Percentiles rank a stretch among this genome's conserved stretches.
Evolutionary conservation across 495 filamentous ascomycete species (phyloP).

Genomic region (Penicillium canescens): DNA sequence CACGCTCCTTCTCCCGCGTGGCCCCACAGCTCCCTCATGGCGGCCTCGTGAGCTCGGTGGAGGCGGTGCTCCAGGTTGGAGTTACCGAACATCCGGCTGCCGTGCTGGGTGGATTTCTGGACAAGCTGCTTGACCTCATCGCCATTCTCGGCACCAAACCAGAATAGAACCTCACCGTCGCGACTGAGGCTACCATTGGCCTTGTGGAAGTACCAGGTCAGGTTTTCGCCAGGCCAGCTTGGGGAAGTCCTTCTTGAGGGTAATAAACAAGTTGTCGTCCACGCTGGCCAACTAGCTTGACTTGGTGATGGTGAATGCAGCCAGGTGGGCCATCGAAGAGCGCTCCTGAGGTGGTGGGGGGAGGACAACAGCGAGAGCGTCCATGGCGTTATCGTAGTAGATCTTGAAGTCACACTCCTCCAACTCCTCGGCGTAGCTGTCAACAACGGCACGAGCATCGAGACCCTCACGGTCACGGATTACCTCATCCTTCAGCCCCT

Average conservation of each 20-base stretch:
- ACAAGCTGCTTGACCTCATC: slow-evolving; percentile 86
- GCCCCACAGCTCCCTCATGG: too few relatives aligned
- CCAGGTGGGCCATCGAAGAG: slow-evolving; percentile 67
- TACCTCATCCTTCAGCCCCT: slow-evolving; percentile 80
- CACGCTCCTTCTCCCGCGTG: too few relatives aligned
- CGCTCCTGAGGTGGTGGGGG: slow-evolving; percentile 62
- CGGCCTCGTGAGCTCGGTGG: slow-evolving; percentile 73
- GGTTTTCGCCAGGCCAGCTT: slow-evolving; percentile 94
- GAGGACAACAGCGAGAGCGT: slow-evolving; percentile 90
- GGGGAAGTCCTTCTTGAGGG: slow-evolving; percentile 88
- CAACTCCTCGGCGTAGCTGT: slow-evolving; percentile 80
- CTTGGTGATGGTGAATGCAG: slow-evolving; percentile 94
- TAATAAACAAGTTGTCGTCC: slow-evolving; percentile 94
- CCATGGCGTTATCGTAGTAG: slow-evolving; percentile 96
- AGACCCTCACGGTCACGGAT: slow-evolving; percentile 83
- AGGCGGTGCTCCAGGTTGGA: slow-evolving; percentile 85
- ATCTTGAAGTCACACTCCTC: slow-evolving; percentile 80
- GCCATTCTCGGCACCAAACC: slow-evolving; percentile 87
- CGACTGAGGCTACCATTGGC: slow-evolving; percentile 86
- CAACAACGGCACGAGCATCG: slow-evolving; percentile 80
- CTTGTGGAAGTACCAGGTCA: slow-evolving; percentile 99
- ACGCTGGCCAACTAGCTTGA: slow-evolving; percentile 94
- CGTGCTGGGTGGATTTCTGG: slow-evolving; percentile 80
- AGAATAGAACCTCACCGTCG: slow-evolving; percentile 90
- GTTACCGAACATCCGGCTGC: slow-evolving; percentile 85